Conservation (phyloP, 768 basidiomycete genomes). For the Naematelia aurantialba region DNA sequence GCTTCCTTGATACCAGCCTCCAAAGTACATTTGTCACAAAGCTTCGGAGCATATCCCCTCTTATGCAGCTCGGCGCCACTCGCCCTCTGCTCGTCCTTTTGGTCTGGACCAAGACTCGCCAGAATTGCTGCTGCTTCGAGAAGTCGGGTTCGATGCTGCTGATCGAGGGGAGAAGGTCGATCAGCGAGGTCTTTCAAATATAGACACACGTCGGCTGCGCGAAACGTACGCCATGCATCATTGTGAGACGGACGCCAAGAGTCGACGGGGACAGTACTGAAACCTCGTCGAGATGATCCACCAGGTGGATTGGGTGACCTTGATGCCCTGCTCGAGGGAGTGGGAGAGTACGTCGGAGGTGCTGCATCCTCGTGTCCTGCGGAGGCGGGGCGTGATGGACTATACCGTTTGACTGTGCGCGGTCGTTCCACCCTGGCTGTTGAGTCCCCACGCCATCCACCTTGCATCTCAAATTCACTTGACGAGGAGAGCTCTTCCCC, state of each 20-base stretch:
- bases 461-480: not conserved
- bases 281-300: not conserved
- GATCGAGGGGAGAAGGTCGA: conserved; percentile 6
- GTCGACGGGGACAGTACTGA: not conserved
- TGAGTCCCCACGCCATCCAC: not conserved
- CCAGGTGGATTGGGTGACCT: not conserved
- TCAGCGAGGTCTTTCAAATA: conserved; percentile 24
- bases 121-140: conserved; percentile 5
- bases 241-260: not conserved
- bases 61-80: not conserved
- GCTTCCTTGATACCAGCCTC: not conserved
- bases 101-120: not conserved
- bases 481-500: not conserved
- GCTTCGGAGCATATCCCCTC: not conserved
- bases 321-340: not conserved
- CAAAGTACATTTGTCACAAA: not conserved
- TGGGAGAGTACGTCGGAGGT: not conserved
- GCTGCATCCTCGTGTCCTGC: too few relatives aligned
- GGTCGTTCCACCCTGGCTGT: not conserved
- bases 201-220: conserved; percentile 13
- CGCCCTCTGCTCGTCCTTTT: not conserved
- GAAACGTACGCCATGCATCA: conserved; percentile 34
- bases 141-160: conserved; percentile 11
- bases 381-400: conserved; percentile 13
- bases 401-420: not conserved